Conservation (phyloP, 495 filamentous ascomycete species). For the Aspergillus heteromorphus region DNA sequence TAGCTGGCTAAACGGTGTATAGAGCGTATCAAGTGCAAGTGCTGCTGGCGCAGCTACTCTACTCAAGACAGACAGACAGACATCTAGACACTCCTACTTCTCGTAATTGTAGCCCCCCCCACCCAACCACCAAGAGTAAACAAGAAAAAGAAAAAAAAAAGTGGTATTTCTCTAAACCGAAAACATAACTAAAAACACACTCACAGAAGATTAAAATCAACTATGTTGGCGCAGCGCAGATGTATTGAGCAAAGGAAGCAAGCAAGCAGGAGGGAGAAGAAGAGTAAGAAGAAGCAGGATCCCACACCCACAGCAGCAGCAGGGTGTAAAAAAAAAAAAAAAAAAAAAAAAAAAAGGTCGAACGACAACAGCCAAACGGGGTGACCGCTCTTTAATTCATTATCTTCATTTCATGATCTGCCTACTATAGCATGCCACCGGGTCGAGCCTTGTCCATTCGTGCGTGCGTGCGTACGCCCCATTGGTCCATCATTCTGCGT, state of each 20-base stretch:
- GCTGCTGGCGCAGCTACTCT: slow-evolving; percentile 1
- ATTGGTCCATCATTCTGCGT: no score
- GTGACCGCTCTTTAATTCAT: slow-evolving; percentile 9
- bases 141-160: background rate
- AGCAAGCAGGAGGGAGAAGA: no score
- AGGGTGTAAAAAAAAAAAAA: no score
- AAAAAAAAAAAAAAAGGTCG: background rate
- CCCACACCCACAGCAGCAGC: no score
- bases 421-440: background rate
- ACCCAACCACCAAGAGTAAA: background rate
- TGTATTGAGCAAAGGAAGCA: no score
- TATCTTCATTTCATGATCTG: slow-evolving; percentile 11
- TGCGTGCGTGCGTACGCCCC: no score
- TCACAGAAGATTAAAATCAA: background rate
- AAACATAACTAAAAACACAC: background rate
- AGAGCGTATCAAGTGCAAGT: background rate
- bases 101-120: background rate
- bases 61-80: background rate
- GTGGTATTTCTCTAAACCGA: background rate
- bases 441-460: background rate
- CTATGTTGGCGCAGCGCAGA: no score
- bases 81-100: background rate
- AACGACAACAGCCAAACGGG: background rate
- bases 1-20: background rate
- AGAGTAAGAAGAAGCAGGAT: no score